Base-by-base conservation (phyloP, 495 filamentous ascomycete species). In the Neurospora terricola region DNA sequence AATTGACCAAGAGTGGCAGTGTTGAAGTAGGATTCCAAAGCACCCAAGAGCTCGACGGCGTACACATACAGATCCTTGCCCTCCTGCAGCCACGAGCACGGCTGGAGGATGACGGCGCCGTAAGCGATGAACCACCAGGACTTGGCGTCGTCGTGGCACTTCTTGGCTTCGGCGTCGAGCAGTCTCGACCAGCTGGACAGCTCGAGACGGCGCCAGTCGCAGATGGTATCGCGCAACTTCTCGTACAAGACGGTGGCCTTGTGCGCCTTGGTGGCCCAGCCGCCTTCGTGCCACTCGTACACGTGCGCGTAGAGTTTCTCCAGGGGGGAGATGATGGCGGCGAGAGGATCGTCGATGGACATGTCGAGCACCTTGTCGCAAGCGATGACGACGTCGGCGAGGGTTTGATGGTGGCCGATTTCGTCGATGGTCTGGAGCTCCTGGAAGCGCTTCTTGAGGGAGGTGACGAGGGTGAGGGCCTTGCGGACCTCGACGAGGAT, bases 51-150 rank as follows among this genome's bases (percentile, higher is more conserved):
- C 69, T 89, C 87, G 72, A 88, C 84, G 2, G 88, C 85, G 81
- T 97, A 91, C 5, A 82, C 79, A 37, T 84, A 81, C 73, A 96
- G 78, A 70, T 90, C 87, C 21, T 87, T 78, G 8, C 83, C 85
- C 71, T 83, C 81, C 74, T 91, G 86, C 3, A 86, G 83, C 30
- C 88, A 82, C 23, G 88, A 87, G 40, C 93, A 81, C 0, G 94
- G 91, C 40, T 89, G 90, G 5, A 90, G 91, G 76, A 99, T 86
- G 70, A 97, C 88, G 37, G 88, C 91, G 81, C 97, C 93, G 71
- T 97, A 98, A 7, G 94, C 93, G 62, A 98, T 88, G 78, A 98
- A 99, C 93, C 94, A 99, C 95, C 96, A 99, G 12, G 91, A 90
- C 74, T 88, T 89, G 11, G 95, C 94, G 77, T 93, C 90, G 38